These are phyloP conservation scores for Tetradesmus obliquus DNA, from an alignment of 139 green algal species.

Conservation along the genomic window DNA sequence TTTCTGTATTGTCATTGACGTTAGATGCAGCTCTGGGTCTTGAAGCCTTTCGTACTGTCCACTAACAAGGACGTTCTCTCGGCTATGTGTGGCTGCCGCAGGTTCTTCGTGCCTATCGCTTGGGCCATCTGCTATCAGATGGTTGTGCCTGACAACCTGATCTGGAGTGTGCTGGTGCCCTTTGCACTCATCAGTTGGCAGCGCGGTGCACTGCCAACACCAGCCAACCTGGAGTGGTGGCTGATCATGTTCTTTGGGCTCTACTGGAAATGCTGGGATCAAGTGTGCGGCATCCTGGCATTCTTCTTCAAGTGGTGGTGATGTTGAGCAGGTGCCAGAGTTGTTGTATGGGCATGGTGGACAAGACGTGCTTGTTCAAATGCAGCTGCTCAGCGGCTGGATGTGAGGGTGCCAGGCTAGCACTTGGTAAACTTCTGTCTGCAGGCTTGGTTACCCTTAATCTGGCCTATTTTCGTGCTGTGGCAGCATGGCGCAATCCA, in stretches of 20 bases:
- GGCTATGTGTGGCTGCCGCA: not conserved
- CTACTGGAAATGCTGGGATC: constrained; percentile 55
- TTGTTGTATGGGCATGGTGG: too few species aligned
- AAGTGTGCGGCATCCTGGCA: constrained; percentile 6
- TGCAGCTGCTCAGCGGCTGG: too few species aligned
- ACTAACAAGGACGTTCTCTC: not conserved
- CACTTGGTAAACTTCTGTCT: too few species aligned
- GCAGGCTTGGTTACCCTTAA: too few species aligned
- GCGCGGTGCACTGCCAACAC: constrained; percentile 46
- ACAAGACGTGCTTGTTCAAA: too few species aligned
- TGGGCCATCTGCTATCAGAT: constrained; percentile 58
- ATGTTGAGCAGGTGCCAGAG: not conserved
- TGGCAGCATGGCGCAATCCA: too few species aligned
- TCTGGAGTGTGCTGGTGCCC: constrained; percentile 66
- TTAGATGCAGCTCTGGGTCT: too few species aligned
- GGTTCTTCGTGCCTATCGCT: constrained; percentile 48
- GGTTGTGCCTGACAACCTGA: constrained; percentile 63
- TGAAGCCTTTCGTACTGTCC: too few species aligned
- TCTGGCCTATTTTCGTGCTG: too few species aligned
- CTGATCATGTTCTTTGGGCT: constrained; percentile 65
- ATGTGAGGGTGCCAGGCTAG: not conserved
- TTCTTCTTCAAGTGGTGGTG: constrained; percentile 40
- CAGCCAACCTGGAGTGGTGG: constrained; percentile 68
- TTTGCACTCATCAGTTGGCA: constrained; percentile 60
- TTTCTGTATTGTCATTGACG: too few species aligned